Percentiles rank a stretch among this genome's conserved stretches.
These are phyloP conservation scores for Alternaria alternata DNA, from an alignment of 2,329 filamentous ascomycete genomes.

Conservation along the genomic window DNA sequence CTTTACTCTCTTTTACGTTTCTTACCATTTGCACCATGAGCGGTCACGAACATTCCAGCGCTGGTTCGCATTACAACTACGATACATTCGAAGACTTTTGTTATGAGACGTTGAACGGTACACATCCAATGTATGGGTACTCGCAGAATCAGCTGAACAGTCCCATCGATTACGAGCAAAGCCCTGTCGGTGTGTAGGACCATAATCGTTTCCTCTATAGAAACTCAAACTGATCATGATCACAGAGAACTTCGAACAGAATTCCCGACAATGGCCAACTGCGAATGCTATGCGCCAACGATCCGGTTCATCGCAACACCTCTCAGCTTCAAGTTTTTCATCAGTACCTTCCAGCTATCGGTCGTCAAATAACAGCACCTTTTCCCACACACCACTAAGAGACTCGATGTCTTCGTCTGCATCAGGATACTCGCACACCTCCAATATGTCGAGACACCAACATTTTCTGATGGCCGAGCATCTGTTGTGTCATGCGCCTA, in stretches of 20 bases:
- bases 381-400: constrained; percentile 26
- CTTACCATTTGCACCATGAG: constrained; percentile 16
- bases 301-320: constrained; percentile 20
- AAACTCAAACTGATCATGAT: background rate
- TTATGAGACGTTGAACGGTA: background rate
- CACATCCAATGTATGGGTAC: constrained; percentile 1
- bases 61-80: constrained; percentile 21
- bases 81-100: background rate
- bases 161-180: background rate
- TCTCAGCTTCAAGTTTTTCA: constrained; percentile 31
- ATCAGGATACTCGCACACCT: constrained; percentile 32
- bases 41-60: constrained; percentile 11
- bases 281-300: constrained; percentile 11
- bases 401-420: constrained; percentile 34
- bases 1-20: background rate
- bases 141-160: background rate
- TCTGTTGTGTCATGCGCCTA: constrained; percentile 7
- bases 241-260: constrained; percentile 21
- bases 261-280: constrained; percentile 17
- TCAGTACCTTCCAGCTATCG: constrained; percentile 26
- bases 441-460: constrained; percentile 20
- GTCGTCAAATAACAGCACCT: constrained; percentile 27
- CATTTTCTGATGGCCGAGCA: constrained; percentile 24
- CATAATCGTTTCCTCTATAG: background rate
- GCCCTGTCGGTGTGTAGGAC: background rate